Percentiles rank a stretch among this genome's conserved stretches.
phyloP scores from a whole-genome alignment of 106 monocot species.

The Amphibolis antarctica region DNA sequence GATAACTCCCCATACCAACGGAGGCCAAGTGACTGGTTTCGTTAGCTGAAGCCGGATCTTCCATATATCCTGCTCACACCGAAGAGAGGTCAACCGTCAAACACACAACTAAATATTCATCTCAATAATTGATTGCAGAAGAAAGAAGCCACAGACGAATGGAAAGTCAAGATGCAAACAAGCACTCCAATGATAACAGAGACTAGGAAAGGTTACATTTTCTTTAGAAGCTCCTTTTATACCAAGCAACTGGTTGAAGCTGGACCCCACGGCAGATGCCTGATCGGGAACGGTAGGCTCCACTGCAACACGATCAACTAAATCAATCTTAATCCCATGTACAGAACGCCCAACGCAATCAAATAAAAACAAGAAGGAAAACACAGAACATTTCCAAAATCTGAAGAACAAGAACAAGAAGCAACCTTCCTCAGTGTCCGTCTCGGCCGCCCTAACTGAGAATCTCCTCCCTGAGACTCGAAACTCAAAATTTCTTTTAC shows the following conservation, averaged over 20 bases:
- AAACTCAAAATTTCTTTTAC: too few relatives aligned
- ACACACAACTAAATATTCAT: too few relatives aligned
- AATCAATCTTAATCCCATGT: background rate
- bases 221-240: constrained; percentile 24
- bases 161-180: background rate
- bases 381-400: background rate
- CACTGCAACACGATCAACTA: constrained; percentile 7
- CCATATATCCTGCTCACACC: constrained; percentile 60
- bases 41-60: constrained; percentile 94
- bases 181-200: background rate
- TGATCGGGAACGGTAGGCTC: constrained; percentile 10
- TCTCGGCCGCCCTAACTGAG: constrained; percentile 13
- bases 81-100: background rate
- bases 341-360: background rate
- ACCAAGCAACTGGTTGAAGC: constrained; percentile 22
- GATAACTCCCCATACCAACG: constrained; percentile 87
- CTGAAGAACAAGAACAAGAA: background rate
- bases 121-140: background rate
- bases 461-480: constrained; percentile 11
- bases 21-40: constrained; percentile 94
- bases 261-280: constrained; percentile 9
- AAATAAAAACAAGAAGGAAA: background rate
- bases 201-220: constrained; percentile 1
- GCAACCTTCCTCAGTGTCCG: constrained; percentile 11
- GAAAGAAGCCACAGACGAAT: background rate